Evolutionary conservation across 2,329 filamentous ascomycete species (phyloP).

Genomic region (Penicillium sp.): DNA sequence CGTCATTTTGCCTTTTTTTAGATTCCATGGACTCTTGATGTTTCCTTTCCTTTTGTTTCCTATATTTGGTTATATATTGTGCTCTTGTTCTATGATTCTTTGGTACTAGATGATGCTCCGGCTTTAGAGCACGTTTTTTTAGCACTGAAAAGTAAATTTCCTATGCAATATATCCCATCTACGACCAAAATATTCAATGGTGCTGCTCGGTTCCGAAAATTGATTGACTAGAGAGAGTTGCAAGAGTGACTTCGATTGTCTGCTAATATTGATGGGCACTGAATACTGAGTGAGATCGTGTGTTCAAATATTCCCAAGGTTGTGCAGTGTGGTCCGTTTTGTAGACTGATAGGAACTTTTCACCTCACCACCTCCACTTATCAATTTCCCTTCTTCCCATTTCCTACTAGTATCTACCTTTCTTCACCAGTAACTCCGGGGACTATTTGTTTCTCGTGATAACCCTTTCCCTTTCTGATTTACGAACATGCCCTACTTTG

Average conservation of each 20-base stretch:
- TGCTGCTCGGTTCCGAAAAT: not conserved
- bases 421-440: too few species aligned
- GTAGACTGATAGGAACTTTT: too few species aligned
- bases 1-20: constrained; percentile 3
- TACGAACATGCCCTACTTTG: too few species aligned
- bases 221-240: not conserved
- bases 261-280: not conserved
- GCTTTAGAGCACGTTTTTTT: not conserved
- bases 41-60: constrained; percentile 2
- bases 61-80: constrained; percentile 2
- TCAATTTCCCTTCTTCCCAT: too few species aligned
- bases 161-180: not conserved
- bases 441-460: too few species aligned
- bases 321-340: too few species aligned
- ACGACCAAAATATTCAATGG: not conserved
- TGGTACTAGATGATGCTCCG: not conserved
- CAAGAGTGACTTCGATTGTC: not conserved
- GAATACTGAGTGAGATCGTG: not conserved
- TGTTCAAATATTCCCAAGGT: not conserved
- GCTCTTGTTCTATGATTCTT: not conserved
- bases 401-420: too few species aligned
- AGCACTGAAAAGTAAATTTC: constrained; percentile 1
- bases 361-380: too few species aligned
- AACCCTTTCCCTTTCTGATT: too few species aligned
- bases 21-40: constrained; percentile 8